Evolutionary conservation across 2,329 filamentous ascomycete species (phyloP).

Genomic region (Clonostachys chloroleuca): DNA sequence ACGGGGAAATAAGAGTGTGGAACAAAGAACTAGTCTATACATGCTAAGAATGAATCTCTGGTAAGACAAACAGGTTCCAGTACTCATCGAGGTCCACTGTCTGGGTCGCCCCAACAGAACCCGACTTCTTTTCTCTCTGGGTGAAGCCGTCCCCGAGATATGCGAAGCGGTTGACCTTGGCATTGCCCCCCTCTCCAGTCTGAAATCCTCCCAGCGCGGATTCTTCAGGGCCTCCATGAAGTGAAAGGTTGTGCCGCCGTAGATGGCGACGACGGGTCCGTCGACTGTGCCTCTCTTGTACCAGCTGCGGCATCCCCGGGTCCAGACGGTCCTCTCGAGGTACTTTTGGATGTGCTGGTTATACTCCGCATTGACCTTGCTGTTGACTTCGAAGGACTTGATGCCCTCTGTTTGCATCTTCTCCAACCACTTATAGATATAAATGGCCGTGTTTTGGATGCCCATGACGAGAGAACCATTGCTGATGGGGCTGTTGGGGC

Average conservation of each 20-base stretch:
- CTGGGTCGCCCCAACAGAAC: conserved; percentile 2
- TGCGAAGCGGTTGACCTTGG: conserved; percentile 55
- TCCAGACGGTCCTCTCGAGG: conserved; percentile 49
- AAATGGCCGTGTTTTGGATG: conserved; percentile 44
- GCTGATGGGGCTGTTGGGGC: conserved; percentile 35
- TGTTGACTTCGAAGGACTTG: conserved; percentile 40
- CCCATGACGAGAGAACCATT: conserved; percentile 47
- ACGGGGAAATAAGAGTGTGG: too few relatives aligned
- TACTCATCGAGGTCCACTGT: conserved; percentile 4
- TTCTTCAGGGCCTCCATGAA: conserved; percentile 43
- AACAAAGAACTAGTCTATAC: neutral
- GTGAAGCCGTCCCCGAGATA: conserved; percentile 51
- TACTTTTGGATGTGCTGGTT: conserved; percentile 19
- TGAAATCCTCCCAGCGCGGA: conserved; percentile 48
- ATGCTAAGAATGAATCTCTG: conserved; percentile 2
- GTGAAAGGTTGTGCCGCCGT: conserved; percentile 43
- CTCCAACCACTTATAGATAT: conserved; percentile 39
- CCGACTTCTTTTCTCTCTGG: conserved; percentile 47
- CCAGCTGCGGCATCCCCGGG: conserved; percentile 40
- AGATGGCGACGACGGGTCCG: conserved; percentile 36
- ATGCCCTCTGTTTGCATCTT: conserved; percentile 34
- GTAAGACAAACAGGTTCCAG: conserved; percentile 3
- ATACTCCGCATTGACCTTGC: conserved; percentile 16
- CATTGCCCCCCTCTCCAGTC: conserved; percentile 38
- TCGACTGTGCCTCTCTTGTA: conserved; percentile 38